Conservation (phyloP, 192 early-diverging fungal genomes). For the Coemansia sp. region DNA sequence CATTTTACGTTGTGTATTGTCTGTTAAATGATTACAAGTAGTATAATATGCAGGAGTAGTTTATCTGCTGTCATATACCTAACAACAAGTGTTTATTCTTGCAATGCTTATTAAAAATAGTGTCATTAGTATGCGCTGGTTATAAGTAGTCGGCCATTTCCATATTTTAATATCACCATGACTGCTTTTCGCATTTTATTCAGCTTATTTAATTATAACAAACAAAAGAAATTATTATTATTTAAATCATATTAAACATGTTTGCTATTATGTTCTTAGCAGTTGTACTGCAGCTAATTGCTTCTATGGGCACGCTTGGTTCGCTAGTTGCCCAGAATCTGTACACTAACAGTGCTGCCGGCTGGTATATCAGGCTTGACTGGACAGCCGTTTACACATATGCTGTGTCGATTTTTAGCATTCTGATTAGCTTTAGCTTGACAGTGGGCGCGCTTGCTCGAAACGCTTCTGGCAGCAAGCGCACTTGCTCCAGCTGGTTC, state of each 20-base stretch:
- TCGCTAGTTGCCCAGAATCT: slow-evolving; percentile 44
- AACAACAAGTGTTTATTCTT: too few species aligned
- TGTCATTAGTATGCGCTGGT: too few species aligned
- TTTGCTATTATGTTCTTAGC: slow-evolving; percentile 33
- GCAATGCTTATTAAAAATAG: too few species aligned
- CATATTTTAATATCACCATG: not conserved
- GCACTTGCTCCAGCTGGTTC: slow-evolving; percentile 24
- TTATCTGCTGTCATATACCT: too few species aligned
- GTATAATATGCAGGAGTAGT: too few species aligned
- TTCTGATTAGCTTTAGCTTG: slow-evolving; percentile 25
- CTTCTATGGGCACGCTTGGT: slow-evolving; percentile 49
- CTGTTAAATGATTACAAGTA: too few species aligned
- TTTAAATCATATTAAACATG: slow-evolving; percentile 9
- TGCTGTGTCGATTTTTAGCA: slow-evolving; percentile 31
- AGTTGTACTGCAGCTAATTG: slow-evolving; percentile 38
- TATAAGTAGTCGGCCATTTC: not conserved
- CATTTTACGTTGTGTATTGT: too few species aligned
- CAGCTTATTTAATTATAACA: not conserved
- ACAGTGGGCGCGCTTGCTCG: slow-evolving; percentile 34
- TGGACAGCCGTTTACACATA: slow-evolving; percentile 50
- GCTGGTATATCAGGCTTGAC: slow-evolving; percentile 43
- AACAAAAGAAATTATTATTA: not conserved
- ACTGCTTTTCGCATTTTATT: not conserved
- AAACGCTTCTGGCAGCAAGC: slow-evolving; percentile 7
- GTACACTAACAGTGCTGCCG: slow-evolving; percentile 49